phyloP scores from a whole-genome alignment of 257 asterid species.

The Datura wrightii region DNA sequence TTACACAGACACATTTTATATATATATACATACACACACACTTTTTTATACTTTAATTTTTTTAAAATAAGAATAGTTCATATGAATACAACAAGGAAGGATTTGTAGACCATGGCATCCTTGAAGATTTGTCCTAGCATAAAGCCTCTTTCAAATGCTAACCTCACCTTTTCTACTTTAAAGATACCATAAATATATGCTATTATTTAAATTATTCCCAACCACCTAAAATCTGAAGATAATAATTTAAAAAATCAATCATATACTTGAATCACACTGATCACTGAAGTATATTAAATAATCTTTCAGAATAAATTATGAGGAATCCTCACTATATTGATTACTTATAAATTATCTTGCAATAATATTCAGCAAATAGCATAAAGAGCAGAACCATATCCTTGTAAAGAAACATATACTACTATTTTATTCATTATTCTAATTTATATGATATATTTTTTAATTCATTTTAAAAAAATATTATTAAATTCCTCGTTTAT shows the following conservation, averaged over 20 bases:
- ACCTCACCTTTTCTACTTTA: constrained; percentile 23
- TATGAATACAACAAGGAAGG: background rate
- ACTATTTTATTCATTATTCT: no score
- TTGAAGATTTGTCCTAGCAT: background rate
- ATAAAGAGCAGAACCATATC: no score
- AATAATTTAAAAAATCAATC: constrained; percentile 4
- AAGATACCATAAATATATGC: constrained; percentile 25
- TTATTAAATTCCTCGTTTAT: no score
- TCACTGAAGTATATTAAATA: constrained; percentile 9
- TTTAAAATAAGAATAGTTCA: no score
- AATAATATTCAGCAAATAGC: background rate
- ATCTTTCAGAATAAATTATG: background rate
- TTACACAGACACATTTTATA: no score
- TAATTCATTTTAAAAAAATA: no score
- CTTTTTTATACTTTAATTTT: no score
- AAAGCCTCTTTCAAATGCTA: constrained; percentile 14
- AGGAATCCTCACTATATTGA: background rate
- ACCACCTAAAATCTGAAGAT: background rate
- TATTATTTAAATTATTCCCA: background rate
- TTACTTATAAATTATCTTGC: background rate
- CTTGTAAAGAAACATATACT: no score
- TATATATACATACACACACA: no score
- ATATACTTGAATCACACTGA: constrained; percentile 16
- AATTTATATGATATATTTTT: no score
- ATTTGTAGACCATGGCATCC: background rate